These are phyloP conservation scores for Ichthyophthirius multifiliis DNA, from an alignment of 169 alveolate genomes.

Conservation along the genomic window DNA sequence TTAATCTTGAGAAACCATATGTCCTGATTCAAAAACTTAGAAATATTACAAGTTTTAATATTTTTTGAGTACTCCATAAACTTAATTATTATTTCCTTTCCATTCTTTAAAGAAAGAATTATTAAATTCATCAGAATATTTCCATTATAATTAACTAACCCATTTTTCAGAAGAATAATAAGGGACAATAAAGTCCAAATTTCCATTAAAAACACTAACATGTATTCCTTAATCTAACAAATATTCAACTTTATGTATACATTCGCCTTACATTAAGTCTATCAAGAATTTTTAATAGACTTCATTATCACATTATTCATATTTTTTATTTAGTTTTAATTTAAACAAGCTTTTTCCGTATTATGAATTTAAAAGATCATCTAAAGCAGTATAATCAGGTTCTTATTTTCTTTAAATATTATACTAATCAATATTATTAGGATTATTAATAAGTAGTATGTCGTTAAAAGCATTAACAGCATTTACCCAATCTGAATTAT, in stretches of 20 bases:
- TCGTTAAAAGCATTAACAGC: neutral
- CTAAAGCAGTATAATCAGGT: neutral
- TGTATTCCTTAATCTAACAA: neutral
- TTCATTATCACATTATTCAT: neutral
- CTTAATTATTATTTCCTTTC: neutral
- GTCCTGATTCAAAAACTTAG: slow-evolving; percentile 24
- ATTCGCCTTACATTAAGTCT: neutral
- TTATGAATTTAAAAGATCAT: neutral
- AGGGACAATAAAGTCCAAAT: slow-evolving; percentile 6
- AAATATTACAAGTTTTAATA: neutral
- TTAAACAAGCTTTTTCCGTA: neutral
- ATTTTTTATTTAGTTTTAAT: neutral
- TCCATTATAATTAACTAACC: neutral
- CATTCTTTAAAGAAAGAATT: neutral
- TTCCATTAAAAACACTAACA: neutral
- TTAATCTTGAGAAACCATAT: slow-evolving; percentile 32
- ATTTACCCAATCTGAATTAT: neutral
- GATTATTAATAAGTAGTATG: neutral
- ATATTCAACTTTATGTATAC: neutral
- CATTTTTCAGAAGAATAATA: neutral
- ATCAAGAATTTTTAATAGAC: neutral
- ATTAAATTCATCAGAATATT: neutral
- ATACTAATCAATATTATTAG: neutral
- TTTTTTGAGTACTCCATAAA: slow-evolving; percentile 7
- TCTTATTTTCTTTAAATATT: neutral